Evolutionary conservation across 2,329 filamentous ascomycete species (phyloP).

Genomic region (Paecilomyces sp.): DNA sequence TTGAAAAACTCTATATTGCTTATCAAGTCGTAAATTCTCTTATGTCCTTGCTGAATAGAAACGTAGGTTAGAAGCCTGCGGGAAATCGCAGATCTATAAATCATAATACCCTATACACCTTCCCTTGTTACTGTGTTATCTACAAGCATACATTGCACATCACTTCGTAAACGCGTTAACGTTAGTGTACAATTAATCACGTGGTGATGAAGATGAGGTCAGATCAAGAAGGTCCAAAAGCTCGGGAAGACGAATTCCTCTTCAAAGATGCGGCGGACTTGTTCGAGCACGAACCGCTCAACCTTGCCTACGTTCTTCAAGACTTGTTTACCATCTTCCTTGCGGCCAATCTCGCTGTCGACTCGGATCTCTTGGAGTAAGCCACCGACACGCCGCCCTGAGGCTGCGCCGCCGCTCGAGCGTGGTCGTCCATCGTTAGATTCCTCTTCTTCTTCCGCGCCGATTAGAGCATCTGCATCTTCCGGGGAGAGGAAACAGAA

Average conservation of each 20-base stretch:
- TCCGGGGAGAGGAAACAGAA: conserved; percentile 93
- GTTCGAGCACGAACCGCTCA: conserved; percentile 92
- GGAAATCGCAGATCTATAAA: background rate
- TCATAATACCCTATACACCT: background rate
- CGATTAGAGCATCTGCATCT: conserved; percentile 70
- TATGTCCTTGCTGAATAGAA: too few relatives aligned
- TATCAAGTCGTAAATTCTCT: background rate
- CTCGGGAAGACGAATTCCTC: conserved; percentile 98
- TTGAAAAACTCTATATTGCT: background rate
- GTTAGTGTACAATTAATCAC: background rate
- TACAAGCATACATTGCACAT: background rate
- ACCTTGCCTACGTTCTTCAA: conserved; percentile 98
- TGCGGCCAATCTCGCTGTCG: conserved; percentile 93
- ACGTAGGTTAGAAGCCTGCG: too few relatives aligned
- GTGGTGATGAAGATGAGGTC: conserved; percentile 5
- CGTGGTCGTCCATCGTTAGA: conserved; percentile 23
- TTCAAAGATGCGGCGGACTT: conserved; percentile 94
- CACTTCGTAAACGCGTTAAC: background rate
- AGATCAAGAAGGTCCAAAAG: conserved; percentile 96
- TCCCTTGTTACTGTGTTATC: background rate
- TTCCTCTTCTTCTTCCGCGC: conserved; percentile 38
- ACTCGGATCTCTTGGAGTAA: conserved; percentile 88
- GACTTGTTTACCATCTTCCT: conserved; percentile 86
- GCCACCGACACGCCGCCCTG: conserved; percentile 54
- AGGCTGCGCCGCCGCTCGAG: conserved; percentile 23